These are phyloP conservation scores for Beauveria caledonica DNA, from an alignment of 2,329 filamentous ascomycete species.

Conservation along the genomic window DNA sequence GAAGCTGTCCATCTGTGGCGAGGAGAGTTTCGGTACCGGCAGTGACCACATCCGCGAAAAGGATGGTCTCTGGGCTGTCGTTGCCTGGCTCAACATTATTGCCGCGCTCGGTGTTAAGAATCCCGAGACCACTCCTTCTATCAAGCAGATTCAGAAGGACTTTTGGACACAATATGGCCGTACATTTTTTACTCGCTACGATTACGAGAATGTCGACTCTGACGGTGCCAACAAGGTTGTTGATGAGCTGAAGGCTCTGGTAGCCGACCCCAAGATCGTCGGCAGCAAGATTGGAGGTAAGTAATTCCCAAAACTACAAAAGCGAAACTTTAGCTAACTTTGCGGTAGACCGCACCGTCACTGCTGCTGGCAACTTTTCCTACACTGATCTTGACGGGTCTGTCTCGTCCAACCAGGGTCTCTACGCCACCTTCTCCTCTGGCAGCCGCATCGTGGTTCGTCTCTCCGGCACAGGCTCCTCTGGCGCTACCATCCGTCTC, in stretches of 20 bases:
- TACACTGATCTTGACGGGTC: conserved; percentile 99
- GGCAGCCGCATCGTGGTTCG: conserved; percentile 93
- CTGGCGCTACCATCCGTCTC: conserved; percentile 89
- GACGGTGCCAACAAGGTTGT: conserved; percentile 89
- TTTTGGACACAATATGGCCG: conserved; percentile 96
- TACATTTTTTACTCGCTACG: conserved; percentile 98
- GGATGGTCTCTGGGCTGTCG: conserved; percentile 94
- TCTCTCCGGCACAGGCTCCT: conserved; percentile 89
- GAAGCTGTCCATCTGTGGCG: conserved; percentile 96
- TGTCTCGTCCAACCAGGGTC: conserved; percentile 89
- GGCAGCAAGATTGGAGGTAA: conserved; percentile 70
- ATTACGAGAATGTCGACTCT: conserved; percentile 92
- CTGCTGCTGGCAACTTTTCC: conserved; percentile 89
- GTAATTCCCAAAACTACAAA: conserved; percentile 14
- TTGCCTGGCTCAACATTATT: conserved; percentile 98
- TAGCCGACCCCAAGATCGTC: conserved; percentile 66
- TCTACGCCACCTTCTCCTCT: conserved; percentile 90
- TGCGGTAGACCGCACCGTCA: conserved; percentile 60
- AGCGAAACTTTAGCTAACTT: conserved; percentile 17
- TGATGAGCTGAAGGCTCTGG: conserved; percentile 67
- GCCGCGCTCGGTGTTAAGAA: conserved; percentile 82
- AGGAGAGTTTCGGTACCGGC: conserved; percentile 96
- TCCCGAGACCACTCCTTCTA: conserved; percentile 74
- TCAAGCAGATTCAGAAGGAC: conserved; percentile 91
- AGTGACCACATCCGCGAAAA: conserved; percentile 99